Evolutionary conservation across 305 asterid genomes (phyloP).

Genomic region (Fraxinus greggii): DNA sequence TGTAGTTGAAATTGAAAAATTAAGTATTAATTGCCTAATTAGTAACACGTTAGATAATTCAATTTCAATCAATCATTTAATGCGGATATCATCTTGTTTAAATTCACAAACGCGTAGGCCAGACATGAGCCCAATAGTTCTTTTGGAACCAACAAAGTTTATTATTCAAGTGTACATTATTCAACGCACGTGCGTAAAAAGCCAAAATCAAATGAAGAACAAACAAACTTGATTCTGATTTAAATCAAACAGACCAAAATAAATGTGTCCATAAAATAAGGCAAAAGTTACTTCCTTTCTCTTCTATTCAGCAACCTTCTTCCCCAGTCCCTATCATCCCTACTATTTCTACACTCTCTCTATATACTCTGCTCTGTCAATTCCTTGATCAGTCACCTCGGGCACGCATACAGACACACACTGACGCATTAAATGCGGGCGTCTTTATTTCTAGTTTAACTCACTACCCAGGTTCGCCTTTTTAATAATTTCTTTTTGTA

Average conservation of each 20-base stretch:
- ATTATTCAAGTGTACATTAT: too few species aligned
- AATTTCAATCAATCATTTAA: neutral
- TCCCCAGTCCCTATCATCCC: conserved; percentile 13
- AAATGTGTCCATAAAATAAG: neutral
- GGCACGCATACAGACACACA: conserved; percentile 12
- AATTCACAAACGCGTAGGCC: neutral
- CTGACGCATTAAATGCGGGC: conserved; percentile 31
- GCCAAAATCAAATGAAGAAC: too few species aligned
- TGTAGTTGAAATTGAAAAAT: neutral
- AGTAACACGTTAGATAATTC: neutral
- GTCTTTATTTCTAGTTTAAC: conserved; percentile 1
- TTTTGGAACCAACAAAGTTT: too few species aligned
- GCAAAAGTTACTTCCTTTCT: neutral
- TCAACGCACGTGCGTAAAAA: too few species aligned
- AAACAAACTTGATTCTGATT: too few species aligned
- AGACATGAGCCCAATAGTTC: neutral
- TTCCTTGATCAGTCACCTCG: conserved; percentile 29
- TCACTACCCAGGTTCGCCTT: conserved; percentile 15
- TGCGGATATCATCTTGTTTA: neutral
- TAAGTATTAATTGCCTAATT: too few species aligned
- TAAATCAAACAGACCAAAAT: neutral
- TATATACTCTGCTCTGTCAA: conserved; percentile 20
- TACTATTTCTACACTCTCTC: neutral
- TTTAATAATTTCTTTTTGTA: neutral
- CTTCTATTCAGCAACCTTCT: neutral